Base-by-base conservation (phyloP, 441 rosid genomes). In the Adansonia gregorii region DNA sequence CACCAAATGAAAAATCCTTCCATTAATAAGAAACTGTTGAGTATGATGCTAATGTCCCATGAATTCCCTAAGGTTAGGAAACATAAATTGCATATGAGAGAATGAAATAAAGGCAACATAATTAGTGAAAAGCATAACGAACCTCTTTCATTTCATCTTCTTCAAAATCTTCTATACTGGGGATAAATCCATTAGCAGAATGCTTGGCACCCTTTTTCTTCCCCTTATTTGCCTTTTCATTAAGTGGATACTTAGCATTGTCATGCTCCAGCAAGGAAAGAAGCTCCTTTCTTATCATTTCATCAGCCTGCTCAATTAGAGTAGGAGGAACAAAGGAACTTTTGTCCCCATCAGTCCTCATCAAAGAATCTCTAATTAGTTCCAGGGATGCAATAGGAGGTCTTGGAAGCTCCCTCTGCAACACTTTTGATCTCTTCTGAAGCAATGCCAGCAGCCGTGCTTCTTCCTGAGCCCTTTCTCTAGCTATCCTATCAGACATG, bases 351-450 rank as follows among this genome's bases (percentile, higher is more conserved):
- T 92, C 92, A 75, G 94, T 83, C 80, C 88, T 90, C 75, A 90
- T 83, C 85, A 96, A 84, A 27, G 98, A 94, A 75, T 85, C 91
- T 85, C 89, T 90, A 76, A 96, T 92, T 61, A 94, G 83, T 68
- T 93, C 98, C 88, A 94, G 79, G 41, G 99, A 91, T 79, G 97
- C 91, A 79, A 86, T 85, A 71, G 98, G 98, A 51, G 96, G 98
- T 81, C 99, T 89, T 22, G 99, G 99, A 68, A 96, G 94, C 85
- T 87, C 95, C 86, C 98, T 93, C 88, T 96, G 99, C 83, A 96
- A 86, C 46, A 94, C 99, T 88, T 93, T 94, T 58, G 98, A 96
- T 84, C 98, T 89, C 88, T 96, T 96, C 93, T 87, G 88, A 79
- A 94, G 98, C 71, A 94, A 82, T 61, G 96, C 98, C 77, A 86